phyloP scores from a whole-genome alignment of 2,329 filamentous ascomycete genomes.

The Hymenoscyphus fructigenus region DNA sequence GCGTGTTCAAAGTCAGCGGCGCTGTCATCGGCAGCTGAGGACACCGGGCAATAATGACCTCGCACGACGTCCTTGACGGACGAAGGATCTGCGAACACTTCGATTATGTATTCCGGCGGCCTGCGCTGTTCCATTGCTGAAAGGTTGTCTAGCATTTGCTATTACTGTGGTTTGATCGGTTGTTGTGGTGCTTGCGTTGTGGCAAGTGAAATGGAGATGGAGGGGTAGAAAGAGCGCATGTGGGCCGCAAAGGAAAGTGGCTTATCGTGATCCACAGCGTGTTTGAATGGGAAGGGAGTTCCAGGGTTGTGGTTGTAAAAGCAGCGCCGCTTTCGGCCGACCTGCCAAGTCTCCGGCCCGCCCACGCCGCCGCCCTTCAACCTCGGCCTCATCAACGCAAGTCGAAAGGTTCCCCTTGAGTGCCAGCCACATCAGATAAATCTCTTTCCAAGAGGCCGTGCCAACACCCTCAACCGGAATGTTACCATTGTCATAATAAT shows the following conservation, averaged over 20 bases:
- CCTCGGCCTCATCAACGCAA: constrained; percentile 7
- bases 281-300: not conserved
- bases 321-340: not conserved
- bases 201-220: constrained; percentile 10
- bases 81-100: constrained; percentile 87
- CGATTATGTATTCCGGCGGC: constrained; percentile 87
- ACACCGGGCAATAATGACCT: constrained; percentile 53
- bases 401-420: constrained; percentile 1
- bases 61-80: constrained; percentile 91
- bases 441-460: not conserved
- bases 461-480: constrained; percentile 19
- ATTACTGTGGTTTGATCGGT: not conserved
- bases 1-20: constrained; percentile 12
- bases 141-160: constrained; percentile 20
- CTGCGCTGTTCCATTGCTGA: constrained; percentile 58
- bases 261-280: constrained; percentile 6
- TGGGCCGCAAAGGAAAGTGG: constrained; percentile 6
- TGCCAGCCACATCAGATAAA: constrained; percentile 6
- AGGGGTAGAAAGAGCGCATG: constrained; percentile 14
- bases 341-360: not conserved
- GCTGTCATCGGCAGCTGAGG: constrained; percentile 8
- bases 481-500: constrained; percentile 15
- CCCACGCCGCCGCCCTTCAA: not conserved
- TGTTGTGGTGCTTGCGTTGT: not conserved
- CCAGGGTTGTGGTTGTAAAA: not conserved